Evolutionary conservation across 345 rosid genomes (phyloP).

Genomic region (Triadica sebifera): DNA sequence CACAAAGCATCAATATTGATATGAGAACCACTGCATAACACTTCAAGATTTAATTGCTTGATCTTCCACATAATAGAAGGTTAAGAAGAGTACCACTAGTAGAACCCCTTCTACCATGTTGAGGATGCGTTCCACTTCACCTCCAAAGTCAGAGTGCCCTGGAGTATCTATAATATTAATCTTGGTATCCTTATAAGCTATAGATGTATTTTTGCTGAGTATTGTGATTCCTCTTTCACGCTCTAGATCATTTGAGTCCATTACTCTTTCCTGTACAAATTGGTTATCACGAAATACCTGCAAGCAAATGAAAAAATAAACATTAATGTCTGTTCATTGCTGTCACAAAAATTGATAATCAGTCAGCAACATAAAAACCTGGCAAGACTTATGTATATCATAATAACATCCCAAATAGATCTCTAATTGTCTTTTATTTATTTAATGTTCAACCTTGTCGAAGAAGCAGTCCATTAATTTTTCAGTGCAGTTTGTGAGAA

Average conservation of each 20-base stretch:
- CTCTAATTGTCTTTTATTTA: background rate
- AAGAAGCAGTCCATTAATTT: background rate
- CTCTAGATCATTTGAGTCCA: slow-evolving; percentile 97
- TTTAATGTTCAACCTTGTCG: no score
- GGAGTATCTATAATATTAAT: slow-evolving; percentile 96
- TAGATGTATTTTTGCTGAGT: slow-evolving; percentile 93
- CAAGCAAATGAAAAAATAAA: slow-evolving; percentile 9
- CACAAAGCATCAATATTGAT: background rate
- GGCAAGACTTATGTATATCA: background rate
- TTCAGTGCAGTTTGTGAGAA: background rate
- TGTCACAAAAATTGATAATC: background rate
- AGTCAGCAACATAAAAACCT: background rate
- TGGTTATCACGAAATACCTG: slow-evolving; percentile 98
- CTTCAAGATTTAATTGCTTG: background rate
- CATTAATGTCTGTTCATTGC: background rate
- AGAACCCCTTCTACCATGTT: slow-evolving; percentile 99
- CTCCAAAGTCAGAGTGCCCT: slow-evolving; percentile 98
- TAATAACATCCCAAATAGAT: background rate
- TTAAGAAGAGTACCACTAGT: slow-evolving; percentile 69
- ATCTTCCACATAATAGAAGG: slow-evolving; percentile 11
- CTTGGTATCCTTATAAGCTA: slow-evolving; percentile 77
- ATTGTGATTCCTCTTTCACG: slow-evolving; percentile 98
- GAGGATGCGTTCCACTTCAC: slow-evolving; percentile 98
- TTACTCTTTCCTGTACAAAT: slow-evolving; percentile 80
- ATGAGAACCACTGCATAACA: background rate